Evolutionary conservation across 2,329 filamentous ascomycete species (phyloP).

Genomic region (Rachicladosporium sp.): DNA sequence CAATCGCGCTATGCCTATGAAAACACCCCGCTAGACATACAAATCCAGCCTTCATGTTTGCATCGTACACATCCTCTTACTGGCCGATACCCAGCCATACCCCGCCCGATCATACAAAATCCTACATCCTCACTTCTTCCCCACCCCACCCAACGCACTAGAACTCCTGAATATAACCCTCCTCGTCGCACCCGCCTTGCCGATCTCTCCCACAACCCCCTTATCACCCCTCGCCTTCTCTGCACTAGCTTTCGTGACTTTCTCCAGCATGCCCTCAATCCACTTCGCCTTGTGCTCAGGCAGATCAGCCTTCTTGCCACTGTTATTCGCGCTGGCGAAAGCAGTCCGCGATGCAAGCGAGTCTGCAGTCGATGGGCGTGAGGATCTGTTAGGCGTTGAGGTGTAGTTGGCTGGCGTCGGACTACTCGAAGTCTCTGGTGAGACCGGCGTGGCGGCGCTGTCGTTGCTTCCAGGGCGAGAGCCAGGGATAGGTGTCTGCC

Average conservation of each 20-base stretch:
- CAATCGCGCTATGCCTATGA: too few relatives aligned
- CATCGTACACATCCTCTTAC: too few relatives aligned
- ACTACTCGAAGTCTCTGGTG: too few relatives aligned
- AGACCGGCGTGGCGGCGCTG: neutral
- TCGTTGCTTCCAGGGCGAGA: neutral
- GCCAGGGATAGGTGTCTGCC: neutral
- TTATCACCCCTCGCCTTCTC: slow-evolving; percentile 25
- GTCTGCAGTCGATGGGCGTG: too few relatives aligned
- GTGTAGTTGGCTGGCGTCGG: too few relatives aligned
- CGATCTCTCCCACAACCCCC: slow-evolving; percentile 45
- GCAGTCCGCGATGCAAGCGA: too few relatives aligned
- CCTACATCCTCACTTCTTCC: slow-evolving; percentile 3
- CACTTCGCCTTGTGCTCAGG: slow-evolving; percentile 61
- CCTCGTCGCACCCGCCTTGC: slow-evolving; percentile 61
- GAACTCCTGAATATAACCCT: slow-evolving; percentile 48
- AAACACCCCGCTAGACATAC: too few relatives aligned
- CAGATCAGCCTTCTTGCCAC: slow-evolving; percentile 41
- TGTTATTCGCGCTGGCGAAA: neutral
- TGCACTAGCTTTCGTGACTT: slow-evolving; percentile 56
- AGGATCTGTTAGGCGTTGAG: too few relatives aligned
- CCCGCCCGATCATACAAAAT: neutral
- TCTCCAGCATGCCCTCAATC: slow-evolving; percentile 74
- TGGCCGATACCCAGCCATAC: too few relatives aligned
- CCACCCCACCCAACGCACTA: slow-evolving; percentile 1
- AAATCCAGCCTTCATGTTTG: too few relatives aligned